Percentiles rank a stretch among this genome's conserved stretches.
Conservation (phyloP, 2,329 filamentous ascomycete genomes). For the Colletotrichum aenigma region DNA sequence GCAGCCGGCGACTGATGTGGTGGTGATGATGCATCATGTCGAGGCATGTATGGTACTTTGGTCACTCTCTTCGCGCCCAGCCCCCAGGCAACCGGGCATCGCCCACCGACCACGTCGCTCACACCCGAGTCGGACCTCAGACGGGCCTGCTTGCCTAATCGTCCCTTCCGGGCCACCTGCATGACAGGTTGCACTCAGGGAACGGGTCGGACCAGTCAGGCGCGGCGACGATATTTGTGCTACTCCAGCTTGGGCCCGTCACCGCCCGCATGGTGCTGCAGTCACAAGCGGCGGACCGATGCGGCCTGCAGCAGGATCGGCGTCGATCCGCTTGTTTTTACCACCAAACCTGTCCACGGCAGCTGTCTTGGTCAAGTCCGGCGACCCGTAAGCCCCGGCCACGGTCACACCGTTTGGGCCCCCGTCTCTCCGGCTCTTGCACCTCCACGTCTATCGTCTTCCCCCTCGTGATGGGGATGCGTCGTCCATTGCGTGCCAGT, state of each 20-base stretch:
- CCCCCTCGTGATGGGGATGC: not conserved
- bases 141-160: not conserved
- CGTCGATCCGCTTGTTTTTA: slow-evolving; percentile 20
- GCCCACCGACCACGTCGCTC: not conserved
- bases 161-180: slow-evolving; percentile 8
- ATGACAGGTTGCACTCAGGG: not conserved
- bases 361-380: not conserved
- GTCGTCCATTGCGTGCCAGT: not conserved
- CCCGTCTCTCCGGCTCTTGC: not conserved
- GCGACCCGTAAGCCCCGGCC: slow-evolving; percentile 3
- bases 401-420: not conserved
- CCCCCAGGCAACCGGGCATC: slow-evolving; percentile 1
- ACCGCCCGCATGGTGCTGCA: slow-evolving; percentile 20
- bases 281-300: slow-evolving; percentile 22
- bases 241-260: slow-evolving; percentile 18
- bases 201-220: not conserved
- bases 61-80: not conserved
- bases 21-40: not conserved
- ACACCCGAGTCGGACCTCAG: not conserved
- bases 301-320: slow-evolving; percentile 24
- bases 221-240: not conserved
- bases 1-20: not conserved
- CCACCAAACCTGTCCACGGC: slow-evolving; percentile 11
- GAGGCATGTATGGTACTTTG: slow-evolving; percentile 8
- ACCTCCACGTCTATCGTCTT: not conserved